These are phyloP conservation scores for Pseudoturritis turrita DNA, from an alignment of 345 rosid genomes.

Conservation along the genomic window DNA sequence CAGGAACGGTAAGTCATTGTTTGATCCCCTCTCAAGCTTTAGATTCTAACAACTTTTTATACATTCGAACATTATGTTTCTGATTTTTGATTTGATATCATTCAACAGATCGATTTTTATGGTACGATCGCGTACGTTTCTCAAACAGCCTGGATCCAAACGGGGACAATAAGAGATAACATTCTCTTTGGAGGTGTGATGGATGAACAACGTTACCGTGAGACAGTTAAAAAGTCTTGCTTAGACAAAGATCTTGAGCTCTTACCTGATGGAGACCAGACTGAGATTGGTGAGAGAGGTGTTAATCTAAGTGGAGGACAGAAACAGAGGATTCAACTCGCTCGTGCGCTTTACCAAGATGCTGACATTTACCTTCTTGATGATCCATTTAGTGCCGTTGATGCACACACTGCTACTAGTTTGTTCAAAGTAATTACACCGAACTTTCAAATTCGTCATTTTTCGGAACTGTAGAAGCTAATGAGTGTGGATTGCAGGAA, in stretches of 20 bases:
- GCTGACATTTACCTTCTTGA: slow-evolving; percentile 90
- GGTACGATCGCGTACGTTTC: slow-evolving; percentile 91
- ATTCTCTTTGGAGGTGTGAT: slow-evolving; percentile 74
- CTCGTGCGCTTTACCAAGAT: slow-evolving; percentile 91
- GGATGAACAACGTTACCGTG: slow-evolving; percentile 65
- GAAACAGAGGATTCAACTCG: slow-evolving; percentile 94
- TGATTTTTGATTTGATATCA: not conserved
- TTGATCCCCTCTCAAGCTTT: not conserved
- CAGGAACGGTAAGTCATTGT: slow-evolving; percentile 58
- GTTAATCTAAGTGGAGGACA: slow-evolving; percentile 98
- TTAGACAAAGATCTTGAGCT: slow-evolving; percentile 85
- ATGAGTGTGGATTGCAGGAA: slow-evolving; percentile 52
- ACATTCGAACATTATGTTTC: not conserved
- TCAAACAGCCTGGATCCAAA: slow-evolving; percentile 95
- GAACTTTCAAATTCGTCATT: not conserved
- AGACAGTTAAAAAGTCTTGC: slow-evolving; percentile 72
- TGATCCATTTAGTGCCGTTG: slow-evolving; percentile 97
- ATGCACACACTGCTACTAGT: slow-evolving; percentile 90
- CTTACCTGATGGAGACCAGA: slow-evolving; percentile 82
- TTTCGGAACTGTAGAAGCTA: not conserved
- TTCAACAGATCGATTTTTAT: slow-evolving; percentile 56
- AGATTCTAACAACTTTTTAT: not conserved
- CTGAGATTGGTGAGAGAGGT: slow-evolving; percentile 98
- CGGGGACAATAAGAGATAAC: slow-evolving; percentile 79
- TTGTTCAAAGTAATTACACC: slow-evolving; percentile 63